Evolutionary conservation across 257 asterid genomes (phyloP), one percentile per base, ranked within the genome.

Genomic region (Osmanthus fragrans): DNA sequence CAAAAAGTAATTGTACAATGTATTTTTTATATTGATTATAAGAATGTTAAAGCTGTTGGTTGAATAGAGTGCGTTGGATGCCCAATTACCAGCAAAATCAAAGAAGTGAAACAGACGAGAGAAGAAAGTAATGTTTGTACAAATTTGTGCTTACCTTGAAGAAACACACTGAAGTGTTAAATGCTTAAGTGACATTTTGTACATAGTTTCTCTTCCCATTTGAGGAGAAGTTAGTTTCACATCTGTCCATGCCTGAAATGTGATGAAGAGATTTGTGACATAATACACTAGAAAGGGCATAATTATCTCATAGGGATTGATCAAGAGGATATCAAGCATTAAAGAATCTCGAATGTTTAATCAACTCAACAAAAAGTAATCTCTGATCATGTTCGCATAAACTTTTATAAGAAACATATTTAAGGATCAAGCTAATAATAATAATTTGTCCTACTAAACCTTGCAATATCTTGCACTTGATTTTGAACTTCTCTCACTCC

Each of bases 221-320:
- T 94, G 98, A 72, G 97, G 98, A 80, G 98, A 94, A 76, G 96
- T 92, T 86, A 94, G 84, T 82, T 94, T 92, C 85, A 94, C 94
- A 79, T 94, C 97, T 58, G 92, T 69, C 97, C 97, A 94, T 68
- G 86, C 88, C 98, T 94, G 87, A 79, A 84, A 86, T 68, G 42
- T 60, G 47, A 68, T 5, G 25, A 73, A 27, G 23, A 34, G 25
- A 66, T 72, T n/a, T 27, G 21, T 56, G 27, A 65, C 40, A 40
- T 71, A 66, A 60, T 60, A 56, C 58, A 40, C 51, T 30, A 10
- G n/a, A 51, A 33, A 75, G 33, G 65, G 33, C 47, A 63, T 63
- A 27, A 58, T 11, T 54, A 63, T 54, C 16, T 65, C 12, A 4
- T 12, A 27, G 77, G 60, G 19, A 72, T n/a, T 34, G 33, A 58